A percentile compares a stretch with the other conserved stretches of the same genome.
These are phyloP conservation scores for Trypanosoma scelopori DNA, from an alignment of 208 protist species.

Conservation along the genomic window DNA sequence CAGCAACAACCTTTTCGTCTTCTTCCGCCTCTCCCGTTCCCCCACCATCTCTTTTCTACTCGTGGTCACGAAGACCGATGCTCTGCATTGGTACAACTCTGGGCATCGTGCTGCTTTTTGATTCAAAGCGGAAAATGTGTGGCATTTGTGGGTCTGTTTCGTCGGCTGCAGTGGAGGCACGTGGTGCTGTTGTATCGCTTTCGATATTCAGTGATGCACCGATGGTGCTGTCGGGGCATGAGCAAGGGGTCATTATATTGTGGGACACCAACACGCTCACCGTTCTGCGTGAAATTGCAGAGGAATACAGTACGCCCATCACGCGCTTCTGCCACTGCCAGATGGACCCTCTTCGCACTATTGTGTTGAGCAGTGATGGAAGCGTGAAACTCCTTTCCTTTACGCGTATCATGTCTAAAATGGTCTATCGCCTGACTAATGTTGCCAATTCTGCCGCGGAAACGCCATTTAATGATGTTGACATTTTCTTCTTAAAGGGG, in stretches of 20 bases:
- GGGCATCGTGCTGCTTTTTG: slow-evolving; percentile 58
- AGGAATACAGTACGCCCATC: slow-evolving; percentile 49
- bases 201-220: slow-evolving; percentile 37
- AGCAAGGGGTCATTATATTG: slow-evolving; percentile 42
- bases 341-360: slow-evolving; percentile 31
- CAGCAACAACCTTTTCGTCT: not conserved
- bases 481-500: slow-evolving; percentile 28
- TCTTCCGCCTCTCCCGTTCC: not conserved
- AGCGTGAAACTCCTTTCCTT: slow-evolving; percentile 49
- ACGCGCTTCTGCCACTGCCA: slow-evolving; percentile 34
- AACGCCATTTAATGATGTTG: slow-evolving; percentile 42
- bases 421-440: slow-evolving; percentile 41
- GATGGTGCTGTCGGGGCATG: slow-evolving; percentile 46
- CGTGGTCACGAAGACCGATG: not conserved
- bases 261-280: slow-evolving; percentile 45
- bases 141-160: slow-evolving; percentile 34
- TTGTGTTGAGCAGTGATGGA: slow-evolving; percentile 47
- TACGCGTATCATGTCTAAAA: slow-evolving; percentile 45
- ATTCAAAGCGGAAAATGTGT: slow-evolving; percentile 31
- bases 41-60: too few species aligned
- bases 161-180: slow-evolving; percentile 3
- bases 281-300: slow-evolving; percentile 45
- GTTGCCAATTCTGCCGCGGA: slow-evolving; percentile 27
- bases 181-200: slow-evolving; percentile 46
- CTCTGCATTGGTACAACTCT: slow-evolving; percentile 62